Evolutionary conservation across 352 stramenopile species (phyloP).

Genomic region (Phytophthora constricta): DNA sequence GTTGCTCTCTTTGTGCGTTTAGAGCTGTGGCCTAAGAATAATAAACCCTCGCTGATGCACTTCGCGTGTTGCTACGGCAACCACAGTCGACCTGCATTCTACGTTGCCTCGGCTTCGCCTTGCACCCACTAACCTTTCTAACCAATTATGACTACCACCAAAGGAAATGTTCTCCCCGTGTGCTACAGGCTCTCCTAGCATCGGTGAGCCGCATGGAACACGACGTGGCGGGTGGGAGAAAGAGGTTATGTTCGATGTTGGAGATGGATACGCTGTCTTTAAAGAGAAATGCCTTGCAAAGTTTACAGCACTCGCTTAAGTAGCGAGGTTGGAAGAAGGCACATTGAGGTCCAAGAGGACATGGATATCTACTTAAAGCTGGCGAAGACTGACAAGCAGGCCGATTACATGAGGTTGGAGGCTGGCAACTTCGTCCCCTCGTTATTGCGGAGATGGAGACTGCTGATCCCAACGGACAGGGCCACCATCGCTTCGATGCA

Average conservation of each 20-base stretch:
- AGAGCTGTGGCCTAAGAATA: no score
- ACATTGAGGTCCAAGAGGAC: not conserved
- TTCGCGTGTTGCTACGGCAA: no score
- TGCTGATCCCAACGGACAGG: not conserved
- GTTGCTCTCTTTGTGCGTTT: no score
- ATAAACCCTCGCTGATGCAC: no score
- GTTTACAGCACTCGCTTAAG: not conserved
- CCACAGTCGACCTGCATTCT: no score
- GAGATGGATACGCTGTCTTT: not conserved
- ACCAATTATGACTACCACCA: no score
- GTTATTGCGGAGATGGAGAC: not conserved
- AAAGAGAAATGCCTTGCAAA: not conserved
- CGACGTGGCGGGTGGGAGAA: not conserved
- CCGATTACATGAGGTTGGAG: not conserved
- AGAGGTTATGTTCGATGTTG: not conserved
- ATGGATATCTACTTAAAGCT: not conserved
- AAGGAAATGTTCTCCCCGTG: no score
- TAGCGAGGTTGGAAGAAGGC: not conserved
- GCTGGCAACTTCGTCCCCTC: not conserved
- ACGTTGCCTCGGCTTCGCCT: no score
- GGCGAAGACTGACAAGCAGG: not conserved
- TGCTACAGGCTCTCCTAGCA: not conserved
- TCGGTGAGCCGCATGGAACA: not conserved
- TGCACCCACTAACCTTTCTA: no score
- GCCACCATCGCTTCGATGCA: not conserved